Evolutionary conservation across 148 eudicot genomes (phyloP), one percentile per base, ranked within the genome.

Genomic region (Silene latifolia): DNA sequence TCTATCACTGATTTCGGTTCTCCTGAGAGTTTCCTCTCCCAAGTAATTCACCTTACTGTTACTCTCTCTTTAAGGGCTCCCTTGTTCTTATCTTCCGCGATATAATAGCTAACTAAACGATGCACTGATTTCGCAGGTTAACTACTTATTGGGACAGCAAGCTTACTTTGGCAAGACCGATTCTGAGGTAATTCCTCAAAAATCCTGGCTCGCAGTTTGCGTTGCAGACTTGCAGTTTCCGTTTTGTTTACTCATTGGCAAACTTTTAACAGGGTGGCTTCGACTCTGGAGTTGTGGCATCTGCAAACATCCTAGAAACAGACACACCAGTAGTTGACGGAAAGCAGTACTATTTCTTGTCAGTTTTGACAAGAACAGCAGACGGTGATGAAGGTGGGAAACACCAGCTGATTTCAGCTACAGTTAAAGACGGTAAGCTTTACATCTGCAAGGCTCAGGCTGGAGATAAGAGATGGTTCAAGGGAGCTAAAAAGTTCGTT

Each of bases 391-490:
- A 96, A 65, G 99, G 99, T 4, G 98, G 99, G 71, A 96, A 96
- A 63, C 99, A 96, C 79, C 99, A 96, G 64, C 75, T 96, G 72
- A 96, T 96, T 53, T 79, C 88, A 7, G 98, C 98, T 47, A 87
- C 87, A 0, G 87, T 88, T 19, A 80, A 82, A 15, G 85, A 83
- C 44, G 96, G 97, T 11, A 91, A 95, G 85, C 93, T 95, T 12
- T 92, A 90, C 85, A 89, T 96, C 27, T 96, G 98, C 93, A 96
- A 96, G 87, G 97, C 99, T 39, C 98, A 96, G 80, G 99, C 99
- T 2, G 99, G 99, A 8, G 98, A 96, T 87, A 92, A 92, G 88
- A 89, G 99, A 89, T 96, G 99, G 99, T 96, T 96, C 82, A 96
- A 96, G 80, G 98, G 99, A 46, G 97, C 97, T 17, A 88, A 71